These are phyloP conservation scores for Azolla pinnata DNA, from an alignment of 75 land plant species.

Conservation along the genomic window DNA sequence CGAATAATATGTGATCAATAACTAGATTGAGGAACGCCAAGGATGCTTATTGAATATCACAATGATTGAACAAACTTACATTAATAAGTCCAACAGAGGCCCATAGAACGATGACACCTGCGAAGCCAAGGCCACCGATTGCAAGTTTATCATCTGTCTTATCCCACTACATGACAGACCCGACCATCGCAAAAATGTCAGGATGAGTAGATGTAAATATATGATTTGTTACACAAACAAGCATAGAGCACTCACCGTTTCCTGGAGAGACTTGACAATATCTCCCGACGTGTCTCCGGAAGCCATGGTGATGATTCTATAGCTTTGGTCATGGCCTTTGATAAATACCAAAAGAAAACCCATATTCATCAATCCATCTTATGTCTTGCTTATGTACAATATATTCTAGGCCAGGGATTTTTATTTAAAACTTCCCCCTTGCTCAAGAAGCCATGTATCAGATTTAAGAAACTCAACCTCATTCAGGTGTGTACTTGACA, in stretches of 20 bases:
- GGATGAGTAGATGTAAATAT: neutral
- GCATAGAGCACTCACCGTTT: constrained; percentile 35
- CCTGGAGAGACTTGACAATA: constrained; percentile 47
- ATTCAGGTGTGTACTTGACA: no score
- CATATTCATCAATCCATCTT: no score
- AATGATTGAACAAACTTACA: constrained; percentile 22
- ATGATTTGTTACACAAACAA: neutral
- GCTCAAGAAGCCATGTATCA: no score
- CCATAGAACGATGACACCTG: constrained; percentile 69
- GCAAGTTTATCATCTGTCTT: constrained; percentile 77
- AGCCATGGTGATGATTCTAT: constrained; percentile 34
- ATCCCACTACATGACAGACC: constrained; percentile 51
- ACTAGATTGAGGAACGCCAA: no score
- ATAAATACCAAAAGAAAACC: no score
- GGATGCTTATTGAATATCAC: no score
- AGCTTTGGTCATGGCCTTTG: constrained; percentile 18
- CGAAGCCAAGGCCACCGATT: constrained; percentile 71
- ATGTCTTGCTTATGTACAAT: no score
- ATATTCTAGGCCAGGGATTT: no score
- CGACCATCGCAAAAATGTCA: neutral
- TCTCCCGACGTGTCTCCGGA: constrained; percentile 38
- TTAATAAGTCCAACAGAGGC: constrained; percentile 55
- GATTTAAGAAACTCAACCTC: no score
- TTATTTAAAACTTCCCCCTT: no score
- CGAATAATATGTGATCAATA: no score